These are phyloP conservation scores for Arabidopsis suecica DNA, from an alignment of 345 rosid genomes.

Conservation along the genomic window DNA sequence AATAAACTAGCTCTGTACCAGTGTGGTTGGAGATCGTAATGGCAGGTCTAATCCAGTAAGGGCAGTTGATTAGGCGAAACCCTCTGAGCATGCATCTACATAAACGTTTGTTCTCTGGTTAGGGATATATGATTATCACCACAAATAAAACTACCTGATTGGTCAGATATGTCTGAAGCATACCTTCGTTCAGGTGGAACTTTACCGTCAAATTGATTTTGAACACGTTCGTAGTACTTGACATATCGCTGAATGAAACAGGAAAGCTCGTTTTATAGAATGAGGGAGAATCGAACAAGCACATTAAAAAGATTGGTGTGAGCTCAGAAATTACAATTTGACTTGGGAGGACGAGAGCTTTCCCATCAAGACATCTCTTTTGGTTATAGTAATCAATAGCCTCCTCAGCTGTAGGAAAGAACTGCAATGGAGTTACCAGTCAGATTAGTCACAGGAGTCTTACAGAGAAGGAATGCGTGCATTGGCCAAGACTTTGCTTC, in stretches of 20 bases:
- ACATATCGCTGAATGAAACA: constrained; percentile 69
- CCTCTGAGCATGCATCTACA: constrained; percentile 95
- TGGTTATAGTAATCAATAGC: constrained; percentile 86
- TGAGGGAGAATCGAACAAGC: constrained; percentile 1
- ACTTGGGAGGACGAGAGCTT: constrained; percentile 94
- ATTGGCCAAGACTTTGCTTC: constrained; percentile 7
- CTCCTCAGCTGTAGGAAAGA: constrained; percentile 90
- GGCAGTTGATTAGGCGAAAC: constrained; percentile 86
- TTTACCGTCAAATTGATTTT: constrained; percentile 65
- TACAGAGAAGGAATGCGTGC: neutral
- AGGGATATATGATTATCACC: constrained; percentile 22
- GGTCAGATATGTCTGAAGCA: constrained; percentile 29
- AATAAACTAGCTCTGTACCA: constrained; percentile 54
- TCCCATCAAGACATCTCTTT: constrained; percentile 89
- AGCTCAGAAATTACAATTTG: constrained; percentile 76
- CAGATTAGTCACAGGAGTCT: constrained; percentile 10
- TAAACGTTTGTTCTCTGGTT: constrained; percentile 12
- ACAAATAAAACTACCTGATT: constrained; percentile 19
- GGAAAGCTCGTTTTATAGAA: constrained; percentile 28
- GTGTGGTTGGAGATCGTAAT: constrained; percentile 75
- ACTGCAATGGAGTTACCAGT: constrained; percentile 54
- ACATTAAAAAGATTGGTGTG: constrained; percentile 34
- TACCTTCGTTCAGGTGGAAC: constrained; percentile 82
- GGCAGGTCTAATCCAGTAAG: constrained; percentile 94
- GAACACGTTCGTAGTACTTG: constrained; percentile 69